A percentile compares a stretch with the other conserved stretches of the same genome.
Conservation (phyloP, 208 protist genomes). For the Porcisia deanei region DNA sequence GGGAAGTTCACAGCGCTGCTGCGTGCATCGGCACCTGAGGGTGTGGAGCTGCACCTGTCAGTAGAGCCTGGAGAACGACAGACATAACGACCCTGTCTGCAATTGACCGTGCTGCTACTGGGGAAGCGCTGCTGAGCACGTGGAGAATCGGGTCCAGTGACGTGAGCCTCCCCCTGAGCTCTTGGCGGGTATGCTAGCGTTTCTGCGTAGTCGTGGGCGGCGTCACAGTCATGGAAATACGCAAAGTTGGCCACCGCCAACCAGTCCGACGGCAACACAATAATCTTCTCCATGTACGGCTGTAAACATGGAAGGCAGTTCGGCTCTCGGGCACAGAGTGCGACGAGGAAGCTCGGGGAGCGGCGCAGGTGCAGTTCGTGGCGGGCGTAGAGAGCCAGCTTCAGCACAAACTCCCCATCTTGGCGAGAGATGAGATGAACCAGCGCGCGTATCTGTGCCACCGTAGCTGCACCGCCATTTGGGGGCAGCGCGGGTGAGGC, state of each 20-base stretch:
- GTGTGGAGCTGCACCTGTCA: not conserved
- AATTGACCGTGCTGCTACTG: not conserved
- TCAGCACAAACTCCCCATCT: conserved; percentile 91
- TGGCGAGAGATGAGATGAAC: conserved; percentile 60
- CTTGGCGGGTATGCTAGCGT: not conserved
- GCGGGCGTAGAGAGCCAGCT: conserved; percentile 92
- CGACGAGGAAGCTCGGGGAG: conserved; percentile 90
- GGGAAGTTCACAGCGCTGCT: not conserved
- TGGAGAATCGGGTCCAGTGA: not conserved
- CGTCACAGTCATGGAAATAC: conserved; percentile 56
- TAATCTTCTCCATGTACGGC: conserved; percentile 80
- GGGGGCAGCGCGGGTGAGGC: not conserved
- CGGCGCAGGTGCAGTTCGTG: conserved; percentile 91
- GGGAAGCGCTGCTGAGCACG: not conserved
- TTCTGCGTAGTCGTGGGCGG: conserved; percentile 21
- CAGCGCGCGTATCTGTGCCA: conserved; percentile 49
- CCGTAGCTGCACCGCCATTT: conserved; percentile 12
- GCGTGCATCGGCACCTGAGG: not conserved
- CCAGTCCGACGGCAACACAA: conserved; percentile 94
- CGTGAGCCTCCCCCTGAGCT: not conserved
- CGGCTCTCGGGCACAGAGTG: conserved; percentile 76
- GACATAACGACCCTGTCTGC: not conserved
- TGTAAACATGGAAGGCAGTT: conserved; percentile 83
- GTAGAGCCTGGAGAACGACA: not conserved
- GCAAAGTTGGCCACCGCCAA: conserved; percentile 90